phyloP scores from a whole-genome alignment of 257 asterid species.

The Solanum chaucha region DNA sequence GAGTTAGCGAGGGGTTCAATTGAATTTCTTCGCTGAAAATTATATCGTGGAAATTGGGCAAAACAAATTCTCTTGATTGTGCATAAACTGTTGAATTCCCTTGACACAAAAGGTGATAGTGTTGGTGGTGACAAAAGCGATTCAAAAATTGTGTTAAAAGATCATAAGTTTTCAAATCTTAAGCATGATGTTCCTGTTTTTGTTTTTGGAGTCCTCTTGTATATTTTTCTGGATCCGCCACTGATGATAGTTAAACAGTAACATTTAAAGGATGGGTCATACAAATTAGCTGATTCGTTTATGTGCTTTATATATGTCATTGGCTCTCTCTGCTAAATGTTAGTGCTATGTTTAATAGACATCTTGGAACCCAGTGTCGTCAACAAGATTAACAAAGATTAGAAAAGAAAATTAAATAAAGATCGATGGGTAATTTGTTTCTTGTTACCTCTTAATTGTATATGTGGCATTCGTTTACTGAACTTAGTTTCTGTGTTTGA shows the following conservation, averaged over 20 bases:
- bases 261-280: background rate
- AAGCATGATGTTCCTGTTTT: background rate
- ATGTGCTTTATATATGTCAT: background rate
- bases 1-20: background rate
- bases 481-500: background rate
- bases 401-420: background rate
- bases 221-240: background rate
- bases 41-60: background rate
- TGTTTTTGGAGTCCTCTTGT: background rate
- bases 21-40: background rate
- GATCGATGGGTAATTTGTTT: background rate
- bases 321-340: no score
- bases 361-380: background rate
- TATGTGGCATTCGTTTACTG: background rate
- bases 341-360: no score
- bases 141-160: background rate
- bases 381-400: background rate
- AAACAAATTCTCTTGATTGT: background rate
- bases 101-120: background rate
- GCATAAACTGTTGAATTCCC: background rate
- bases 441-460: background rate
- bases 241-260: background rate
- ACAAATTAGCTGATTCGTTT: background rate
- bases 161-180: background rate
- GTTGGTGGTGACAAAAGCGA: background rate